Evolutionary conservation across 495 filamentous ascomycete genomes (phyloP).

Genomic region (Parachaetomium inaequale): DNA sequence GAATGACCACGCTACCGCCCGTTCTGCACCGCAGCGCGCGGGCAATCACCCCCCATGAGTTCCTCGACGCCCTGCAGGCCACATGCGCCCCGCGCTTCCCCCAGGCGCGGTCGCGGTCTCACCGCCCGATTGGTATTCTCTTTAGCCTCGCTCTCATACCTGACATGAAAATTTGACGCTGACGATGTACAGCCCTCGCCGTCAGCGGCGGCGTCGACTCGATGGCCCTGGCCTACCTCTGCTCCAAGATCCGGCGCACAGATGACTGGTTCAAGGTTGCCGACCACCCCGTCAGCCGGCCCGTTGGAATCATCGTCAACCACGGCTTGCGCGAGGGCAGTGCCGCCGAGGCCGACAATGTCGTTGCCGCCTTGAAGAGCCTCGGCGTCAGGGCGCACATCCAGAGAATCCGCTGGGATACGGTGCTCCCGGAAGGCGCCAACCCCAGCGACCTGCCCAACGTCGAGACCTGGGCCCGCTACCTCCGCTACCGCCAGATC

Average conservation of each 20-base stretch:
- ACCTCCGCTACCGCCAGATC: constrained; percentile 66
- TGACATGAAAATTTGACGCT: neutral
- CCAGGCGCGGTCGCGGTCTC: constrained; percentile 14
- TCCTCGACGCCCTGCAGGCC: constrained; percentile 49
- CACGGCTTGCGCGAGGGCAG: constrained; percentile 71
- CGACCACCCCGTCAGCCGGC: constrained; percentile 38
- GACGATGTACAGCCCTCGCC: constrained; percentile 59
- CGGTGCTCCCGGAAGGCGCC: constrained; percentile 11
- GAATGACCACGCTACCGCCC: constrained; percentile 42
- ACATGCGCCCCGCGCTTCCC: constrained; percentile 48
- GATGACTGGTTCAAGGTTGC: constrained; percentile 29
- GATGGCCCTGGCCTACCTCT: constrained; percentile 86
- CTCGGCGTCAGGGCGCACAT: constrained; percentile 27
- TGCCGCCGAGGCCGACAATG: constrained; percentile 59
- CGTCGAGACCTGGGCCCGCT: constrained; percentile 76
- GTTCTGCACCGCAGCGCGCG: constrained; percentile 40
- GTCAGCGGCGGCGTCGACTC: constrained; percentile 94
- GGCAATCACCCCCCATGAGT: constrained; percentile 51
- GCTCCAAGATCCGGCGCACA: constrained; percentile 37
- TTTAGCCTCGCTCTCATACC: neutral
- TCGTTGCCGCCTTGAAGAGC: constrained; percentile 50
- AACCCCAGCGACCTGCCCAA: constrained; percentile 50
- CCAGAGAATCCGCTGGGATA: constrained; percentile 39
- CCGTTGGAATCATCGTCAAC: constrained; percentile 72
- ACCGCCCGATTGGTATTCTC: constrained; percentile 35